Percentiles rank a stretch among this genome's conserved stretches.
Conservation (phyloP, 192 early-diverging fungal species). For the Geosiphon pyriformis region DNA sequence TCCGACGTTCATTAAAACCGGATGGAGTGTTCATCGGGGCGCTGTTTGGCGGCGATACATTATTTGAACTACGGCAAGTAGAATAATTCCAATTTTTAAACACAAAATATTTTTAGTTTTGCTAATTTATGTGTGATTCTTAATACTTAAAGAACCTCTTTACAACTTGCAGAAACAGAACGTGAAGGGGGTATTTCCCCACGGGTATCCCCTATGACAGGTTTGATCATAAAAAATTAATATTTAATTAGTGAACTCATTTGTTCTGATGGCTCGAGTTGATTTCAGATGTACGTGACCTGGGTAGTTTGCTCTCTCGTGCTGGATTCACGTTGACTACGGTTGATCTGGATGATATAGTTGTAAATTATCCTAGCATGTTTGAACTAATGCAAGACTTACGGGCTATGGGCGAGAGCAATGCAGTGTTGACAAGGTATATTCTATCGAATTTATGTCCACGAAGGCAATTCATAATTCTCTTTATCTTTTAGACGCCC, state of each 20-base stretch:
- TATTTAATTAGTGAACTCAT: no score
- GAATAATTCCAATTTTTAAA: not conserved
- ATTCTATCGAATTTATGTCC: not conserved
- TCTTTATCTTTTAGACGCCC: conserved; percentile 43
- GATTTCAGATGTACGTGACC: conserved; percentile 63
- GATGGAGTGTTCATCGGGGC: conserved; percentile 92
- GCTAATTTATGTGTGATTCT: not conserved
- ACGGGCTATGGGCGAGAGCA: conserved; percentile 89
- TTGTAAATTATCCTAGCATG: conserved; percentile 86
- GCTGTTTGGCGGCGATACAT: conserved; percentile 93
- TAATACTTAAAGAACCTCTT: conserved; percentile 51
- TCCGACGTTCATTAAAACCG: conserved; percentile 74
- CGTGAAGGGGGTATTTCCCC: conserved; percentile 84
- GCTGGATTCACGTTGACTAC: conserved; percentile 88
- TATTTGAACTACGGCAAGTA: conserved; percentile 79
- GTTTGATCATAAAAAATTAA: conserved; percentile 27
- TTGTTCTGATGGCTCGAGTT: no score
- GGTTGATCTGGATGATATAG: conserved; percentile 88
- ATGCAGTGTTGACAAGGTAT: conserved; percentile 73
- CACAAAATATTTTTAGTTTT: not conserved
- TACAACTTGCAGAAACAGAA: conserved; percentile 91
- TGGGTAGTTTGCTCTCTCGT: conserved; percentile 72
- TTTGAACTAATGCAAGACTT: conserved; percentile 89
- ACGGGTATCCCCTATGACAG: conserved; percentile 85
- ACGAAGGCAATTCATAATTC: not conserved